Base-by-base conservation (phyloP, 768 basidiomycete species). In the Mycena galopus region DNA sequence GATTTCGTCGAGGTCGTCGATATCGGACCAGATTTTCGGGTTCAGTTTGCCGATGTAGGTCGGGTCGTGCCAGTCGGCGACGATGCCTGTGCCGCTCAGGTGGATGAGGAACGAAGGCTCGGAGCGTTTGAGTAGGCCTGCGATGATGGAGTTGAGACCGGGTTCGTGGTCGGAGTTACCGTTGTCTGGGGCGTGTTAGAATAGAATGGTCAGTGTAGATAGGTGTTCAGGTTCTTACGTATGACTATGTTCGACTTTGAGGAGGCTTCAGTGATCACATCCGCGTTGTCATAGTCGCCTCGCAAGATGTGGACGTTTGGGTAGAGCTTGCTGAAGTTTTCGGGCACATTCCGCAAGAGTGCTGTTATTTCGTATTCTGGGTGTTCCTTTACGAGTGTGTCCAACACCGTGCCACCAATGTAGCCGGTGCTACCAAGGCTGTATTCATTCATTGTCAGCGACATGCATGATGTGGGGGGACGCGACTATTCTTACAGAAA, bases 141-240 rank as follows among this genome's bases (percentile, higher is more conserved):
- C 23, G 12, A 71, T 58, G 7, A 71, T 37, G 11, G 70, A 57
- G n/a, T 61, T 37, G 65, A 71, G 66, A 10, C 65, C 70, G 59
- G 37, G 50, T 57, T 71, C 66, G 70, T 71, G 70, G 65, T 71
- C 64, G n/a, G 70, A 71, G 50, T 71, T 65, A 61, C 70, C 70
- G 19, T 64, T 59, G 50, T 71, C 70, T 71, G 32, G 2, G 17
- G 53, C 14, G 21, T 11, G 16, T 39, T 19, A 33, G 25, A 16
- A 56, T 19, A 37, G 55, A n/a, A n/a, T n/a, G n/a, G n/a, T n/a
- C 5, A 10, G 21, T 33, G 25, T 23, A 25, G 5, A 16, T 4
- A 21, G 3, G 33, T 30, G 17, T 27, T 29, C 25, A 8, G 29
- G 16, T 16, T 5, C 60, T 1, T 42, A 67, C 65, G 65, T 11